Evolutionary conservation across 1,139 yeast species (phyloP), one percentile per base, ranked within the genome.

Genomic region (Blastobotrys apis): DNA sequence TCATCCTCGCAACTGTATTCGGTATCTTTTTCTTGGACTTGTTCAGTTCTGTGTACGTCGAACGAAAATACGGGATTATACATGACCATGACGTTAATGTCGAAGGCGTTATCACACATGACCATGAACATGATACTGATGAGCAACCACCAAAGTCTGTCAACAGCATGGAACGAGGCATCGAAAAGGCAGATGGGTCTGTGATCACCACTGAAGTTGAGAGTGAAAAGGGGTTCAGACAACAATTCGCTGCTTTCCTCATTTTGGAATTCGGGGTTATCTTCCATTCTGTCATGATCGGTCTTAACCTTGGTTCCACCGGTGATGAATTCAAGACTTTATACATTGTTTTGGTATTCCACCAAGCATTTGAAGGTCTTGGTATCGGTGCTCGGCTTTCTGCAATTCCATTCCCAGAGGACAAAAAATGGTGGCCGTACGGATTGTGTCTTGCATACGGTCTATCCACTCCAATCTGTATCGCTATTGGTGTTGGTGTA

Each of bases 281-380:
- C 32, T 83, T 84, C 74, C 95, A 84, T 65, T 83, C 94, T 4
- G 80, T 84, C 3, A 80, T 85, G 60, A 76, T 84, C 47, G 95
- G 95, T 38, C 69, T 84, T 41, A 74, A 88, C 3, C 68, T 84
- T 46, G 86, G 88, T 3, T 77, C 80, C 32, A 74, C 84, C 16
- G 80, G 84, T 31, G 82, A 78, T 51, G 58, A 54, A 37, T 86
- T 85, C 62, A 75, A 71, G 41, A 77, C 88, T 5, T 70, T 88
- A 40, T 87, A 85, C 63, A 74, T 83, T 51, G 97, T 87, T 17
- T 65, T 88, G 47, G 80, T 85, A 1, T 88, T 88, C 77, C 96
- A 88, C 65, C 96, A 88, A 68, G 74, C 83, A 68, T 88, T 88
- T 60, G 97, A 88, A 71, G 96, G 97, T 50, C 73, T 86, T 44